phyloP scores from a whole-genome alignment of 2,329 filamentous ascomycete species.

The Boeremia lycopersici region DNA sequence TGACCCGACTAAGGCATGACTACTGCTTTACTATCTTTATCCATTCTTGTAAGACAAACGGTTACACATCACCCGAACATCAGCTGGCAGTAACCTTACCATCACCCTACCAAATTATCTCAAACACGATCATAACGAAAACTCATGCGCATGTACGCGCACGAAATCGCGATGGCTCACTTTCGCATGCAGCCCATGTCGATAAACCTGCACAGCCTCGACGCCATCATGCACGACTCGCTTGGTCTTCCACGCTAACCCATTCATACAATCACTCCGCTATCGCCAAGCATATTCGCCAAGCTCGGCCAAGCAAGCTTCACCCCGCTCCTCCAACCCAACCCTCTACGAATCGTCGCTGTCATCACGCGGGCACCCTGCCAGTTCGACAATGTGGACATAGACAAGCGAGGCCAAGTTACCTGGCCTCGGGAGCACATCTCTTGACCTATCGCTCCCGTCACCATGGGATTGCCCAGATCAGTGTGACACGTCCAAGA shows the following conservation, averaged over 20 bases:
- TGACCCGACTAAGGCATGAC: not conserved
- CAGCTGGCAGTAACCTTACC: conserved; percentile 10
- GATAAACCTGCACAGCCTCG: conserved; percentile 39
- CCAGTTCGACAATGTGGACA: not conserved
- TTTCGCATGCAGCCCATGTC: conserved; percentile 22
- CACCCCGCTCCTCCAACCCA: conserved; percentile 11
- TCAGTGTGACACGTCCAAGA: conserved; percentile 25
- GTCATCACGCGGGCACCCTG: not conserved
- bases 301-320: conserved; percentile 3
- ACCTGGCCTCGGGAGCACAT: conserved; percentile 11
- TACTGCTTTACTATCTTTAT: not conserved
- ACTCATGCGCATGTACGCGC: conserved; percentile 7
- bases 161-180: conserved; percentile 11
- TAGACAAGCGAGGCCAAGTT: conserved; percentile 18
- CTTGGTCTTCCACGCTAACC: conserved; percentile 14
- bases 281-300: conserved; percentile 10
- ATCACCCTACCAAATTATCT: conserved; percentile 7
- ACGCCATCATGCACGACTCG: conserved; percentile 36
- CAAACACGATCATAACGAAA: conserved; percentile 7
- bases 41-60: conserved; percentile 3
- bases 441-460: conserved; percentile 16
- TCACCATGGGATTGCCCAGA: conserved; percentile 15
- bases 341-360: not conserved
- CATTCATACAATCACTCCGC: conserved; percentile 27
- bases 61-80: conserved; percentile 11